Evolutionary conservation across 192 early-diverging fungal species (phyloP), one percentile per base, ranked within the genome.

Genomic region (Martensiomyces pterosporus): DNA sequence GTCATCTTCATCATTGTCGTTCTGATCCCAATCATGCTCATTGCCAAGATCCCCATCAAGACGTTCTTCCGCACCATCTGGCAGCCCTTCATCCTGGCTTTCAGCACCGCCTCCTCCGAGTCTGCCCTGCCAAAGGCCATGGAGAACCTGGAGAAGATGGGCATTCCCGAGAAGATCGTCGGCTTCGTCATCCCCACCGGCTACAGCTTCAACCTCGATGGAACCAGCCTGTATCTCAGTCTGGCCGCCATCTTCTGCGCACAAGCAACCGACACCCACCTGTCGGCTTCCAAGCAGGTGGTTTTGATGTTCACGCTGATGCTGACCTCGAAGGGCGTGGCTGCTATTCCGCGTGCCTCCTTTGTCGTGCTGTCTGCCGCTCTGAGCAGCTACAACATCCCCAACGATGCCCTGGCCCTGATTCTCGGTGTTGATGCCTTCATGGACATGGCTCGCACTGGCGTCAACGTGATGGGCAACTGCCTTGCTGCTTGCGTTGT

Each of bases 151-250:
- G 60, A 79, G 16, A 66, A 37, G 9, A 83, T 87, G 52, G 86
- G 86, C 5, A 79, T 82, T 45, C 78, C 84, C 25, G 74, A 79
- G 15, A 61, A 79, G 40, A 76, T 89, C 45, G 77, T 76, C 15
- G 81, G 76, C 3, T 87, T 85, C 55, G 82, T 86, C 22, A 74
- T 87, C 38, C 80, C 82, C 3, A 40, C 82, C 13, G 86, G 86
- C 9, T 89, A 89, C 67, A 81, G 81, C 7, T 89, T 89, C 55
- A 89, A 89, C 57, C 59, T 89, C 42, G 86, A 89, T 49, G 86
- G 86, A 2, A 84, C 84, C 7, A 86, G 85, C 23, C 54, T 89
- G 24, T 86, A 88, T 49, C 76, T 88, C n/a, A 71, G 80, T 24
- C 49, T 82, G 23, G 85, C 85, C 3, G 44, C 74, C 15, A 60